Conservation (phyloP, 345 rosid genomes). For the Chamaenerion angustifolium region DNA sequence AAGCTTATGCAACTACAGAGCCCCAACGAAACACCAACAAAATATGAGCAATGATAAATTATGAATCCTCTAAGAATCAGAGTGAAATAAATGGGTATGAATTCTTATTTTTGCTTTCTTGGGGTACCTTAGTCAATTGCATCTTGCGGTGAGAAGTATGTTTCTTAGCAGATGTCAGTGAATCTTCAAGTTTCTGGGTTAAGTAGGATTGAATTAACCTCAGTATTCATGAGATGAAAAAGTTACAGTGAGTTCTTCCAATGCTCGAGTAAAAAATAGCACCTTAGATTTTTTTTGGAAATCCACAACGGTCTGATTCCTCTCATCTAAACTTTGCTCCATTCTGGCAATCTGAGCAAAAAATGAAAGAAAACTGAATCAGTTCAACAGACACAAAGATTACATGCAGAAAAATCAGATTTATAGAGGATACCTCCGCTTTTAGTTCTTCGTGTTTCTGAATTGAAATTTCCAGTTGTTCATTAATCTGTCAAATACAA, state of each 20-base stretch:
- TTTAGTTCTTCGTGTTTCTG: constrained; percentile 38
- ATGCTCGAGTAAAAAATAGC: neutral
- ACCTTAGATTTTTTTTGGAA: constrained; percentile 63
- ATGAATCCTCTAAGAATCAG: constrained; percentile 4
- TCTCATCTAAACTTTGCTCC: constrained; percentile 37
- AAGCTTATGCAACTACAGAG: constrained; percentile 50
- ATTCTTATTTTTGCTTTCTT: neutral
- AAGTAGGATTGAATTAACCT: constrained; percentile 4
- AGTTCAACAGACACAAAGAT: constrained; percentile 10
- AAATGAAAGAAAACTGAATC: neutral
- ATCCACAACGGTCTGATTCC: constrained; percentile 30
- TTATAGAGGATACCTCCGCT: constrained; percentile 26
- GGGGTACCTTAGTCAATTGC: constrained; percentile 53
- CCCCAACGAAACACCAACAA: constrained; percentile 8
- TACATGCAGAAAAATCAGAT: no score
- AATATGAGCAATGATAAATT: neutral
- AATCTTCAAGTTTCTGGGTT: constrained; percentile 62
- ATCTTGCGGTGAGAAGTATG: constrained; percentile 39
- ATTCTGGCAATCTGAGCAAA: constrained; percentile 33
- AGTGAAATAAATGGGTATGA: neutral
- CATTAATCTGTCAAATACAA: constrained; percentile 35
- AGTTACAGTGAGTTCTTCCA: neutral
- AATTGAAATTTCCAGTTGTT: constrained; percentile 32
- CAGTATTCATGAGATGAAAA: neutral
- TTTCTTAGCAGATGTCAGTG: constrained; percentile 48